Conservation (phyloP, 805 yeast genomes). For the Saccharomycodes ludwigii region DNA sequence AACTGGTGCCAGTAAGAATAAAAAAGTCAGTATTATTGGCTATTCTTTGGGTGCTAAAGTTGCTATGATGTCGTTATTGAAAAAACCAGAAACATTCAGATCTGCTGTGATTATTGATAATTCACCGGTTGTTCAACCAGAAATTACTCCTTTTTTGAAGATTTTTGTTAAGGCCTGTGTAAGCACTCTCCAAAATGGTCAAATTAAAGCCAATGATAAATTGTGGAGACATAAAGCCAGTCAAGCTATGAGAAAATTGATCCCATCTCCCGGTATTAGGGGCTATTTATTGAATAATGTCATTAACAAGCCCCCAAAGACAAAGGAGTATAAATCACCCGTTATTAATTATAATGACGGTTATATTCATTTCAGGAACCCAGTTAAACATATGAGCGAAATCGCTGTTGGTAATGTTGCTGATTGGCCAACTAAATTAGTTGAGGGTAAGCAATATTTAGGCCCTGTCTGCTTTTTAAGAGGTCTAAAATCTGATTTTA, state of each 20-base stretch:
- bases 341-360: constrained; percentile 19
- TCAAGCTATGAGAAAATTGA: constrained; percentile 10
- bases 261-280: constrained; percentile 19
- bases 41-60: constrained; percentile 45
- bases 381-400: constrained; percentile 21
- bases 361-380: constrained; percentile 23
- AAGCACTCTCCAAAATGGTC: constrained; percentile 8
- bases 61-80: constrained; percentile 31
- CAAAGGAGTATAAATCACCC: constrained; percentile 13
- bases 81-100: constrained; percentile 26
- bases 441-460: constrained; percentile 13
- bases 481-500: constrained; percentile 29
- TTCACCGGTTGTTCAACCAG: constrained; percentile 28
- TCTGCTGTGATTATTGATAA: constrained; percentile 35
- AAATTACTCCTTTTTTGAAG: constrained; percentile 25
- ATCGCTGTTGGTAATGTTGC: constrained; percentile 19
- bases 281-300: constrained; percentile 29
- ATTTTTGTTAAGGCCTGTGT: constrained; percentile 28
- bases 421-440: constrained; percentile 22
- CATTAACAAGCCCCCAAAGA: constrained; percentile 19
- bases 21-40: constrained; percentile 26
- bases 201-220: constrained; percentile 16
- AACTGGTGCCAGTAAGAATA: no score
- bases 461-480: constrained; percentile 30
- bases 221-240: constrained; percentile 20